Evolutionary conservation across 129 eudicot species (phyloP).

Genomic region (Arctium minus): DNA sequence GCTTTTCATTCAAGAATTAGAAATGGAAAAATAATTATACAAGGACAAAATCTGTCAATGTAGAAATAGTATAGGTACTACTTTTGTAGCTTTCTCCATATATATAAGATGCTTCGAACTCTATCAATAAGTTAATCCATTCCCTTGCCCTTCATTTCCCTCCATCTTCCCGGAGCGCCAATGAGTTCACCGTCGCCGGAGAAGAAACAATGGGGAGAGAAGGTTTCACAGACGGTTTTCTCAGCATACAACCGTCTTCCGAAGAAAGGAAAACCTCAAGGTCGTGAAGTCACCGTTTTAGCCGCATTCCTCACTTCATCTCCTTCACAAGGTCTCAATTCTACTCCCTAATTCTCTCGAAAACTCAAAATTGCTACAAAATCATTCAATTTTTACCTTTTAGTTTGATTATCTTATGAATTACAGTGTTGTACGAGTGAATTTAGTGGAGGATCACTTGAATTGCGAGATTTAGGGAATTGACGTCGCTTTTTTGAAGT

Average conservation of each 20-base stretch:
- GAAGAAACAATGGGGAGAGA: conserved; percentile 64
- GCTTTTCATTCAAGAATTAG: not conserved
- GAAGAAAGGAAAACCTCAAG: conserved; percentile 95
- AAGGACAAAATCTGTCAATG: not conserved
- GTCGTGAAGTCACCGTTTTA: conserved; percentile 81
- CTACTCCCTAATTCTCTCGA: not conserved
- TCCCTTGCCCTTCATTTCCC: conserved; percentile 31
- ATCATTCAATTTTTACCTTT: not conserved
- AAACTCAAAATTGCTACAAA: not conserved
- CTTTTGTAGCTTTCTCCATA: not conserved
- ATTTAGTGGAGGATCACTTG: not conserved
- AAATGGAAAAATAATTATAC: not conserved
- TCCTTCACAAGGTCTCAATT: conserved; percentile 48
- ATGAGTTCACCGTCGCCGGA: conserved; percentile 40
- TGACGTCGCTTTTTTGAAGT: not conserved
- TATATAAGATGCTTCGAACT: conserved; percentile 2
- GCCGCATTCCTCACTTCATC: conserved; percentile 79
- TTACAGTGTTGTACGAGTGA: not conserved
- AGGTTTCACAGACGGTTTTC: conserved; percentile 51
- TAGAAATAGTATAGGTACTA: not conserved
- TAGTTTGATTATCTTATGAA: not conserved
- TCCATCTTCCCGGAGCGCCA: conserved; percentile 19
- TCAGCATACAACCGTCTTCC: conserved; percentile 66
- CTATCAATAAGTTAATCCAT: conserved; percentile 41
- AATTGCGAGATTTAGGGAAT: conserved; percentile 9